Base-by-base conservation (phyloP, 352 stramenopile species). In the Phytophthora pluvialis region DNA sequence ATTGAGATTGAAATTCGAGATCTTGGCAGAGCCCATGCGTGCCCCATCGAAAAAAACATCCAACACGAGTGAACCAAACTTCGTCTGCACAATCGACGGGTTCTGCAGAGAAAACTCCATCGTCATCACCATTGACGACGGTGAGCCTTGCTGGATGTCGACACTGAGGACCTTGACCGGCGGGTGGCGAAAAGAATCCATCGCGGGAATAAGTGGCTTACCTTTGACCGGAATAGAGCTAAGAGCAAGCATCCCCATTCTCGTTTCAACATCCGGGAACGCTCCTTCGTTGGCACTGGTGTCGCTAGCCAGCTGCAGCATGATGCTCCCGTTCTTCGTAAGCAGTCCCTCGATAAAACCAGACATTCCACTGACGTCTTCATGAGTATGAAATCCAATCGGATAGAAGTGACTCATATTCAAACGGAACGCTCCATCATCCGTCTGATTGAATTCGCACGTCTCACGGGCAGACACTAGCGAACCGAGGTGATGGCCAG, bases 51-150 rank as follows among this genome's bases (percentile, higher is more conserved):
- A 85, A 12, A 76, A 75, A 11, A 95, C 81, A 26, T 88, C 65
- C 16, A 93, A 58, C 11, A 71, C 62, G 11, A 92, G 72, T 3
- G 67, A 71, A 4, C 84, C 86, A 13, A 94, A 46, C 9, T 76
- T 79, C 18, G 79, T 89, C 46, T 73, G 73, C 46, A 93, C 78
- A 33, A 91, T 72, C 0, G 86, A 93, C 3, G 86, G 86, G 15
- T 95, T 95, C 5, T 67, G 53, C 61, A 95, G 71, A 8, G 76
- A 73, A 64, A 95, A 89, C 33, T 73, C 60, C 86, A 95, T 92
- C 49, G 55, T 67, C 66, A 93, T 75, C 7, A 77, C 60, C 76
- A 93, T 88, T 5, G 71, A 78, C 11, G 64, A 57, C 15, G 32
- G 43, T 8, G 78, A 71, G 4, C 86, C 86, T 36, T 66, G 64